Evolutionary conservation across 306 rosid genomes (phyloP).

Genomic region (Cucumis cinereus): DNA sequence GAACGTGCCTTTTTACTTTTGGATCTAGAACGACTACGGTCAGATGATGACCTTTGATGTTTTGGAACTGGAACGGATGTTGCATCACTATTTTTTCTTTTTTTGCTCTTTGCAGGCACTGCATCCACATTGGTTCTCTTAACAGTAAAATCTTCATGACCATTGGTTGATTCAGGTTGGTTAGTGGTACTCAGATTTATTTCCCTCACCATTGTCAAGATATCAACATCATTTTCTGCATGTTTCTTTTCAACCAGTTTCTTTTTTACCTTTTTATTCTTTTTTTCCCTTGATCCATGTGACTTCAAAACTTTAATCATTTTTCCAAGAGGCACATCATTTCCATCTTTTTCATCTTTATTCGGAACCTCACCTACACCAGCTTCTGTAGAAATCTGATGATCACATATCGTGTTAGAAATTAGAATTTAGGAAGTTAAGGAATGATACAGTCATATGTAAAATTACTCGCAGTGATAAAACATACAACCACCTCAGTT

Average conservation of each 20-base stretch:
- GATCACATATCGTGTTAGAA: conserved; percentile 10
- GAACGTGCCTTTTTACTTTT: conserved; percentile 30
- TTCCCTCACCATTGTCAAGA: conserved; percentile 60
- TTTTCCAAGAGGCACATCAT: conserved; percentile 62
- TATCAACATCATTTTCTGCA: conserved; percentile 49
- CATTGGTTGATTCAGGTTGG: conserved; percentile 66
- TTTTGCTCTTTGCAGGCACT: conserved; percentile 24
- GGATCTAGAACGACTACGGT: conserved; percentile 31
- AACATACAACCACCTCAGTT: conserved; percentile 37
- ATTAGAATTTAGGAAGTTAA: conserved; percentile 14
- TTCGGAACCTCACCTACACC: conserved; percentile 41
- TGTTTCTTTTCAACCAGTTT: conserved; percentile 24
- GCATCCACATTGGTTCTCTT: conserved; percentile 26
- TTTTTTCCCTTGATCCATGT: conserved; percentile 46
- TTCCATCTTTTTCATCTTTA: conserved; percentile 46
- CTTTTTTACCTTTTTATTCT: conserved; percentile 32
- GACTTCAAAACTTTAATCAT: conserved; percentile 56
- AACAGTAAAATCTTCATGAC: conserved; percentile 40
- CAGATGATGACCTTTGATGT: conserved; percentile 38
- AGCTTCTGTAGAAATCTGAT: conserved; percentile 39
- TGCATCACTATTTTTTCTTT: conserved; percentile 45
- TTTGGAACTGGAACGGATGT: conserved; percentile 44
- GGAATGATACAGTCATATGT: not conserved
- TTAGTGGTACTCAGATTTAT: conserved; percentile 45
- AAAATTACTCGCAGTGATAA: not conserved